These are phyloP conservation scores for Sphagnum contortum DNA, from an alignment of 225 moss, liverwort and hornwort genomes.

Conservation along the genomic window DNA sequence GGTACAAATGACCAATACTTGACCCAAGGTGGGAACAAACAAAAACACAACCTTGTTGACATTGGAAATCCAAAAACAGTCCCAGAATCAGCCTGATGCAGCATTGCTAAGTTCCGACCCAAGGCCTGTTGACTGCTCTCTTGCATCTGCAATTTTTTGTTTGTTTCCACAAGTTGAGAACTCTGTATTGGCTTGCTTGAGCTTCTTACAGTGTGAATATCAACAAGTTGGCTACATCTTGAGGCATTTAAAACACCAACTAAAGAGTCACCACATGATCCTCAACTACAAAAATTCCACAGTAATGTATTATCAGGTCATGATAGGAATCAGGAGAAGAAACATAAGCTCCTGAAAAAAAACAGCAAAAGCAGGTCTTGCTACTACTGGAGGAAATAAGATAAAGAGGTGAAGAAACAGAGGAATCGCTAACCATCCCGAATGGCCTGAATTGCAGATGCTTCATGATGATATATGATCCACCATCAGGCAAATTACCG, in stretches of 20 bases:
- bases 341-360: no score
- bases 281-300: no score
- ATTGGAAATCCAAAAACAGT: slow-evolving; percentile 54
- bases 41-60: slow-evolving; percentile 36
- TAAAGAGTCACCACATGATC: background rate
- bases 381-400: no score
- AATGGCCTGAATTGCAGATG: slow-evolving; percentile 70
- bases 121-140: slow-evolving; percentile 50
- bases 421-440: slow-evolving; percentile 48
- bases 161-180: background rate
- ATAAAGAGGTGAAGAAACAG: background rate
- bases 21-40: no score
- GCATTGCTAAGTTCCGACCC: slow-evolving; percentile 40
- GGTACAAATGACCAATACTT: no score
- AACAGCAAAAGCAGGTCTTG: no score
- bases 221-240: no score
- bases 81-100: slow-evolving; percentile 56
- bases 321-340: background rate
- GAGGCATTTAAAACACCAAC: background rate
- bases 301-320: background rate
- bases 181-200: background rate
- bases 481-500: slow-evolving; percentile 63
- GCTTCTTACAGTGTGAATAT: background rate
- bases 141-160: slow-evolving; percentile 32
- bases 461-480: slow-evolving; percentile 77